phyloP scores from a whole-genome alignment of 176 grass and related monocot genomes.

The Pontederia paniculata region DNA sequence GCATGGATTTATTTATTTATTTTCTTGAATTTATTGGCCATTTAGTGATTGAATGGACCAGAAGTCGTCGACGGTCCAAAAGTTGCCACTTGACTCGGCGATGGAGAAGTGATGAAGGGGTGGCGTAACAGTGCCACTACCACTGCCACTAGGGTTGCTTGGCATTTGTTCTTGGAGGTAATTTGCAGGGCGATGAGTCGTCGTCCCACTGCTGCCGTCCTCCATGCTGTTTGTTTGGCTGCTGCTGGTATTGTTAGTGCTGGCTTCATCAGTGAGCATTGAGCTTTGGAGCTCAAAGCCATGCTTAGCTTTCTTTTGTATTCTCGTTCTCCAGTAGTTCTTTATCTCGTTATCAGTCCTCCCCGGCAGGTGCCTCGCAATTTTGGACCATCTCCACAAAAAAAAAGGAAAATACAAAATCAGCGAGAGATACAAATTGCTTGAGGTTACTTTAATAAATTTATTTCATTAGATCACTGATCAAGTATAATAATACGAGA shows the following conservation, averaged over 20 bases:
- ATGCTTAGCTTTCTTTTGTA: conserved; percentile 34
- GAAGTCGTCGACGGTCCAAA: conserved; percentile 43
- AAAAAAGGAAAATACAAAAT: too few relatives aligned
- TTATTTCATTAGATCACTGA: too few relatives aligned
- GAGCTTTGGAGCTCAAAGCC: not conserved
- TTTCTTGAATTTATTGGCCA: not conserved
- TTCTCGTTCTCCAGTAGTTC: conserved; percentile 82
- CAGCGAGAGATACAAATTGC: too few relatives aligned
- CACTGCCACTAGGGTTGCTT: too few relatives aligned
- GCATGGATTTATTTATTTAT: too few relatives aligned
- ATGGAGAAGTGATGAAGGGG: conserved; percentile 4
- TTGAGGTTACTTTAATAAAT: too few relatives aligned
- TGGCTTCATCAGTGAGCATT: not conserved
- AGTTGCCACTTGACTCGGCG: conserved; percentile 25
- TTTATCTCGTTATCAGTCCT: conserved; percentile 87
- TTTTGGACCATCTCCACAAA: conserved; percentile 60
- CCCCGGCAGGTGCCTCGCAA: conserved; percentile 60
- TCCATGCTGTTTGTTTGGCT: not conserved
- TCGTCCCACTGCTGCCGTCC: not conserved
- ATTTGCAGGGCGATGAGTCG: not conserved
- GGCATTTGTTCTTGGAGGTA: not conserved
- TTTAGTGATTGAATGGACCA: conserved; percentile 30
- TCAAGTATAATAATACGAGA: not conserved
- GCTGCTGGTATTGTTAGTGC: not conserved
- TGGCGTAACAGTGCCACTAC: too few relatives aligned